Evolutionary conservation across 805 yeast species (phyloP).

Genomic region (Jamesozyma hellenica): DNA sequence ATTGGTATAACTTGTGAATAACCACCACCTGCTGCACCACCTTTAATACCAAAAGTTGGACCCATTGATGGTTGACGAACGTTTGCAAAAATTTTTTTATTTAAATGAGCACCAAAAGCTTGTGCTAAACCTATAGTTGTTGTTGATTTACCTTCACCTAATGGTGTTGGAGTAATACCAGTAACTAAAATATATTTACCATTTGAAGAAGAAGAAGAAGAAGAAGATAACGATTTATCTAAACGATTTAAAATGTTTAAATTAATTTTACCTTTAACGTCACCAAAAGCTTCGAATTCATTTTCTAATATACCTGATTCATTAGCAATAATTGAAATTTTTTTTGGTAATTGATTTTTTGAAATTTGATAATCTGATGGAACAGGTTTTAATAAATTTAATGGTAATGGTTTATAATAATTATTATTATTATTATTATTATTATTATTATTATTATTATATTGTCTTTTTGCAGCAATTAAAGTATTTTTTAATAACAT

Average conservation of each 20-base stretch:
- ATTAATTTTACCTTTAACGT: constrained; percentile 67
- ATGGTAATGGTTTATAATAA: constrained; percentile 41
- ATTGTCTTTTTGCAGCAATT: constrained; percentile 49
- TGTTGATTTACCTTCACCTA: constrained; percentile 96
- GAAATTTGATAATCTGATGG: constrained; percentile 78
- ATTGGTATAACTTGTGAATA: constrained; percentile 95
- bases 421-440: constrained; percentile 9
- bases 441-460: constrained; percentile 10
- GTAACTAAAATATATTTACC: constrained; percentile 90
- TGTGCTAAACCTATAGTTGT: constrained; percentile 96
- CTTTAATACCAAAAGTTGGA: constrained; percentile 96
- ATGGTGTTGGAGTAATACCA: constrained; percentile 96
- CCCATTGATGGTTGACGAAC: constrained; percentile 99
- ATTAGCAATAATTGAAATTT: constrained; percentile 54
- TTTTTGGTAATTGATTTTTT: constrained; percentile 63
- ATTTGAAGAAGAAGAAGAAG: too few relatives aligned
- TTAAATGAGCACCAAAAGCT: constrained; percentile 85
- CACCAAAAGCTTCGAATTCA: constrained; percentile 68
- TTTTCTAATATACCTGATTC: constrained; percentile 59
- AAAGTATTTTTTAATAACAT: constrained; percentile 66
- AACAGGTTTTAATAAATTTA: constrained; percentile 52
- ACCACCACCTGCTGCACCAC: constrained; percentile 99
- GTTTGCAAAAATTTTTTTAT: constrained; percentile 77
- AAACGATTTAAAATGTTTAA: constrained; percentile 54
- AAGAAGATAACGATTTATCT: constrained; percentile 33